phyloP scores from a whole-genome alignment of 768 basidiomycete species.

The Ramaria rubella region DNA sequence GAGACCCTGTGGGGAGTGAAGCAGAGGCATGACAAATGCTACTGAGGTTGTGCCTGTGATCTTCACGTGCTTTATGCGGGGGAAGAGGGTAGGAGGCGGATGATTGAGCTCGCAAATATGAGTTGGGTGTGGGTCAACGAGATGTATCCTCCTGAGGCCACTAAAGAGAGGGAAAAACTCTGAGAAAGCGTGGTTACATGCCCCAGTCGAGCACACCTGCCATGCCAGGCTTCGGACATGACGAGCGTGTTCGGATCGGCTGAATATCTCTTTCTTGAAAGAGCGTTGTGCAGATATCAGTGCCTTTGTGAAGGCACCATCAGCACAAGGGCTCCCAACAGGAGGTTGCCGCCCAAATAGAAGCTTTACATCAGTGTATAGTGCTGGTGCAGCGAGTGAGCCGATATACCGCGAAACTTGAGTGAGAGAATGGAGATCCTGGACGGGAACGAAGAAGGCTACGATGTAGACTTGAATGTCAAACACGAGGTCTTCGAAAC shows the following conservation, averaged over 20 bases:
- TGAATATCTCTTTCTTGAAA: background rate
- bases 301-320: background rate
- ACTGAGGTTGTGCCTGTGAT: background rate
- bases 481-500: constrained; percentile 2
- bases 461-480: constrained; percentile 7
- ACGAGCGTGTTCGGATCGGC: background rate
- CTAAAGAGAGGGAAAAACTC: background rate
- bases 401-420: constrained; percentile 1
- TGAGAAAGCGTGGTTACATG: background rate
- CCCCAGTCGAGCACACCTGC: background rate
- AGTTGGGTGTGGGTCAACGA: background rate
- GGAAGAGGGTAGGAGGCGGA: background rate
- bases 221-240: background rate
- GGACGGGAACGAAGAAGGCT: background rate
- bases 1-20: background rate
- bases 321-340: too few relatives aligned
- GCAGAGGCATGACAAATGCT: background rate
- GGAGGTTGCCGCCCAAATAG: background rate
- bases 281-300: background rate
- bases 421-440: constrained; percentile 5
- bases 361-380: constrained; percentile 1
- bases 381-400: background rate
- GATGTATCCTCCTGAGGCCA: background rate
- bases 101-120: background rate
- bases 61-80: background rate